Evolutionary conservation across 2,329 filamentous ascomycete genomes (phyloP), one percentile per base, ranked within the genome.

Genomic region (Aspergillus sojae): DNA sequence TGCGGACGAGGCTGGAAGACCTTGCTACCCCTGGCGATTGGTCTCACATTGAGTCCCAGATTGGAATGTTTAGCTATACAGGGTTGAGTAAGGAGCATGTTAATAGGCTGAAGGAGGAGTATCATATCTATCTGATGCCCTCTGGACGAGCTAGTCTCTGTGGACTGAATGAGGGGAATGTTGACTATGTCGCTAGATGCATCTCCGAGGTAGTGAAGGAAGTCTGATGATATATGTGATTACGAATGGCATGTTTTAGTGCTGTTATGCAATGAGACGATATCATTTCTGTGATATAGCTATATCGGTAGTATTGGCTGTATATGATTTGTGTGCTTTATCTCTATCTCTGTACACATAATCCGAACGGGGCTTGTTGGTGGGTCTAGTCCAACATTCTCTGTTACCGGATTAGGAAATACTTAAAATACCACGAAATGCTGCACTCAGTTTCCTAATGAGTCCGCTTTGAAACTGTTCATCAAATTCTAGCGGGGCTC

Each of bases 21-120:
- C 60, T 68, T 14, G 61, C 60, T 9, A 73, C 70, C 3, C 68
- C 68, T 4, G 75, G 75, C 0, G 62, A 68, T 39, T 80, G 75
- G 78, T 64, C 64, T 1, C 72, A 76, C 57, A 62, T 80, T 32
- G 66, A 65, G 58, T 48, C 63, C 28, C 72, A 81, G 72, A 78
- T 77, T 58, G 79, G 79, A 7, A 80, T 82, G 79, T 81, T 81
- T 62, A 74, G 71, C 5, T 79, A 76, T 63, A 78, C 79, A 0
- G 77, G 79, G 0, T 62, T 81, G 53, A 68, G 55, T 7, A 54
- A 66, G 10, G 65, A 71, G 36, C 74, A 80, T 45, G 75, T 81
- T 4, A 36, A 28, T 3, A 59, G 66, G 6, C 61, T 81, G 16
- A 64, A 70, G 62, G 65, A 74, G 1, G 69, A 74, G 23, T 67